Base-by-base conservation (phyloP, 768 basidiomycete species). In the Exidia glandulosa region DNA sequence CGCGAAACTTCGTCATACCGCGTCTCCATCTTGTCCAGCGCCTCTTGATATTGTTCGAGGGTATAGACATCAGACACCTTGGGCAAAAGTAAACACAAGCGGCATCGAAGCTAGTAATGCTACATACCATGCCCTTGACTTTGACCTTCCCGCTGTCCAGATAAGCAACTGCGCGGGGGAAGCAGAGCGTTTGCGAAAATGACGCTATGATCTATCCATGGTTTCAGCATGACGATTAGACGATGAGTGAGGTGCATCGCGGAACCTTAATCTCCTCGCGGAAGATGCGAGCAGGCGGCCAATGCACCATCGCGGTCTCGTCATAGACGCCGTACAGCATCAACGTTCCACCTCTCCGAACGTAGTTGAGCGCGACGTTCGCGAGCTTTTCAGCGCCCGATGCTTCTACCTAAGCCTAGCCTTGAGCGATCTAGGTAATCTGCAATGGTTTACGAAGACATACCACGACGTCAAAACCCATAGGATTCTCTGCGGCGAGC, bases 261-360 rank as follows among this genome's bases (percentile, higher is more conserved):
- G n/a, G n/a, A 57, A 83, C 82, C 63, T 71, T 76, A 62, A 88
- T 88, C 68, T 89, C 87, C 66, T 89, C 84, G 12, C 76, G 74
- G 70, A 86, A 83, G 59, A 90, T 88, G 77, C 89, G 90, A 57
- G 84, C 81, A 2, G 91, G 92, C 1, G 90, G 81, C 90, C 90
- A 94, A 65, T 86, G 83, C 2, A 94, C 88, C 25, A 80, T 77
- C 1, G 90, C 92, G 62, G 85, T 84, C 74, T 93, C 86, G 71
- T 85, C 86, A 69, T 94, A 95, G 37, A 94, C 92, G 41, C 92
- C 92, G 66, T 95, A 95, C 48, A 91, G 80, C 85, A 91, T 85
- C 68, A 91, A 71, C 2, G 89, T 90, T 19, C 89, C 90, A 16
- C 90, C 90, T 31, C 90, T 75, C 34, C 90, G 79, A 29, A 95